phyloP scores from a whole-genome alignment of 371 early-diverging fungal species.

The Syncephalis fuscata region DNA sequence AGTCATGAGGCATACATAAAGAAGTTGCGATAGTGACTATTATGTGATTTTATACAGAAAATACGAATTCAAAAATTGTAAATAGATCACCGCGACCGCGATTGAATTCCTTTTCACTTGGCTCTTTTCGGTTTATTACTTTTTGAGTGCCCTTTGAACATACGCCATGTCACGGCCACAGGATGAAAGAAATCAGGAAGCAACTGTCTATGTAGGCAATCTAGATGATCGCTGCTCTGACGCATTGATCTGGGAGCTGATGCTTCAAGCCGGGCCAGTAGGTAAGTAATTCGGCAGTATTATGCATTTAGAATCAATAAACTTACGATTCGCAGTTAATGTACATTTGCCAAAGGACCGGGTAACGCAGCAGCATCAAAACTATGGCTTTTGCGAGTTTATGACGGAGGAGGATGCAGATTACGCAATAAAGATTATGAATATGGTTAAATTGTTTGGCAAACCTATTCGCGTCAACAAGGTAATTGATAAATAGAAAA shows the following conservation, averaged over 20 bases:
- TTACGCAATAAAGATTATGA: conserved; percentile 92
- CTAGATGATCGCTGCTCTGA: conserved; percentile 91
- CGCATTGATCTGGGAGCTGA: conserved; percentile 89
- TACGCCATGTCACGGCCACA: background rate
- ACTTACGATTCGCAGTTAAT: conserved; percentile 35
- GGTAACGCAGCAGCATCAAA: conserved; percentile 86
- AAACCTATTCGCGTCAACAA: conserved; percentile 95
- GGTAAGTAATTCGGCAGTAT: conserved; percentile 24
- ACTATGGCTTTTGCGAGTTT: conserved; percentile 95
- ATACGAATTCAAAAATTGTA: too few species aligned
- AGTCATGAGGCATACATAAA: too few species aligned
- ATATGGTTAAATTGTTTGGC: conserved; percentile 87
- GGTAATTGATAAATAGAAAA: conserved; percentile 15
- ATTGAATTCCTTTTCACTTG: too few species aligned
- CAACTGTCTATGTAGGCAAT: conserved; percentile 95
- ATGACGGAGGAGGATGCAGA: conserved; percentile 89
- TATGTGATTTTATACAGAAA: too few species aligned
- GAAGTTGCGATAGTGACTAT: too few species aligned
- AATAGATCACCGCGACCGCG: too few species aligned
- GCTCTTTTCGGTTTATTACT: too few species aligned
- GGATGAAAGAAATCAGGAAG: conserved; percentile 74
- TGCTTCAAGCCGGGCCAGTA: conserved; percentile 96
- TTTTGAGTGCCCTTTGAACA: too few species aligned
- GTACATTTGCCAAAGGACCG: conserved; percentile 96
- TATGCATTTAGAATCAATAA: conserved; percentile 1